Conservation (phyloP, 768 basidiomycete species). For the Serendipita sp. region DNA sequence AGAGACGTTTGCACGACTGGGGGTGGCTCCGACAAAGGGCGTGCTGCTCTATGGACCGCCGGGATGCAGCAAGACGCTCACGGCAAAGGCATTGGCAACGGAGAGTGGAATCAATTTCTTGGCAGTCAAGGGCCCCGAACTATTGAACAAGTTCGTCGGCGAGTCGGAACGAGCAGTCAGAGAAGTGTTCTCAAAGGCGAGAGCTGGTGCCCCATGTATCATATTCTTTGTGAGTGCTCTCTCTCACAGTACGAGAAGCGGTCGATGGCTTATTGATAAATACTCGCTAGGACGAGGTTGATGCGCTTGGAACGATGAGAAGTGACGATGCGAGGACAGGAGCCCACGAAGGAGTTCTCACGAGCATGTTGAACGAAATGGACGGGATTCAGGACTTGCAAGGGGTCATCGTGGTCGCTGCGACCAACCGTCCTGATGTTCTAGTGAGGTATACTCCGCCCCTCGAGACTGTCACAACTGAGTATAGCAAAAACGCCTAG, state of each 20-base stretch:
- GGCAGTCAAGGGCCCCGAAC: slow-evolving; percentile 95
- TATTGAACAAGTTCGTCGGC: slow-evolving; percentile 92
- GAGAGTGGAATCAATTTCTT: slow-evolving; percentile 94
- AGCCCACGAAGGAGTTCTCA: slow-evolving; percentile 77
- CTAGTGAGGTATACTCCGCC: slow-evolving; percentile 38
- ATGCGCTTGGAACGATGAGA: slow-evolving; percentile 76
- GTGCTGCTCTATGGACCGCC: slow-evolving; percentile 89
- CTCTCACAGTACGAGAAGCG: no score
- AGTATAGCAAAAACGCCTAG: slow-evolving; percentile 26
- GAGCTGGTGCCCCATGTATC: slow-evolving; percentile 87
- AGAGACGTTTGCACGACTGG: slow-evolving; percentile 72
- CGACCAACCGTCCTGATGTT: slow-evolving; percentile 83
- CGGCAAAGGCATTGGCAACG: slow-evolving; percentile 80
- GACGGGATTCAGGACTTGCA: slow-evolving; percentile 91
- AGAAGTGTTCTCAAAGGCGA: slow-evolving; percentile 89
- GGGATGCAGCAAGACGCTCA: slow-evolving; percentile 92
- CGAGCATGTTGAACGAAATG: slow-evolving; percentile 93
- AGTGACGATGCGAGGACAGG: slow-evolving; percentile 35
- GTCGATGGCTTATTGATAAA: neutral
- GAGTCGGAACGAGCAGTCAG: slow-evolving; percentile 92
- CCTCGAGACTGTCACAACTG: neutral
- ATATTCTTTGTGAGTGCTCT: slow-evolving; percentile 72
- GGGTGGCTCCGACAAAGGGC: slow-evolving; percentile 77
- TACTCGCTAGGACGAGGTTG: slow-evolving; percentile 74
- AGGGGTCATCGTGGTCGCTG: slow-evolving; percentile 91